Conservation (phyloP, 352 stramenopile species). For the Phytophthora boehmeriae region DNA sequence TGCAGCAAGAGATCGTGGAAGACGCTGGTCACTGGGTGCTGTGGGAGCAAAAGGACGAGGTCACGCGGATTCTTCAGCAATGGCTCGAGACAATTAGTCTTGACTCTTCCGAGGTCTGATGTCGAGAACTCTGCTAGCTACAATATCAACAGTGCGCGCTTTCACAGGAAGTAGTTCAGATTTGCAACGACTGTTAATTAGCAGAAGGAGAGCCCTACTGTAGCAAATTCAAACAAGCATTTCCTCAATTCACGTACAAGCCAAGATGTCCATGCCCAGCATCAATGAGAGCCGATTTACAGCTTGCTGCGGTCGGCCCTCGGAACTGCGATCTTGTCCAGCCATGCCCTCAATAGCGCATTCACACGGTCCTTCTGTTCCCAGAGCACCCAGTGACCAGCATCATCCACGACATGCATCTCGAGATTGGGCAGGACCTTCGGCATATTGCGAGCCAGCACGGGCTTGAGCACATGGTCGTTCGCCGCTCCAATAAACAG, state of each 20-base stretch:
- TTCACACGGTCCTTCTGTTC: conserved; percentile 58
- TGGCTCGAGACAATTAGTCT: conserved; percentile 40
- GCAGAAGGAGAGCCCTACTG: too few species aligned
- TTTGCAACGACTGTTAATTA: too few species aligned
- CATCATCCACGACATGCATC: conserved; percentile 55
- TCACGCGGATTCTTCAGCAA: conserved; percentile 40
- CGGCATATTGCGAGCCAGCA: conserved; percentile 64
- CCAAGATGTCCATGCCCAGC: background rate
- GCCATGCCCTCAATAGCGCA: conserved; percentile 40
- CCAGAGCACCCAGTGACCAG: conserved; percentile 70
- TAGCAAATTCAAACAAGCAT: too few species aligned
- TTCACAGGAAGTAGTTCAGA: too few species aligned
- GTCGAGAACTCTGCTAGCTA: background rate
- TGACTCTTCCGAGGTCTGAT: background rate
- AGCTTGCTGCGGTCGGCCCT: conserved; percentile 27
- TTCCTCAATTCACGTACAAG: too few species aligned
- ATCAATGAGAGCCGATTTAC: conserved; percentile 8
- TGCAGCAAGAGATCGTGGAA: conserved; percentile 52
- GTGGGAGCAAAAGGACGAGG: conserved; percentile 53
- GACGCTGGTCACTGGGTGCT: conserved; percentile 68
- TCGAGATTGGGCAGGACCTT: conserved; percentile 55
- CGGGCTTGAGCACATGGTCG: conserved; percentile 58
- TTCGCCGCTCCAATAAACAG: conserved; percentile 68
- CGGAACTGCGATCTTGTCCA: conserved; percentile 31
- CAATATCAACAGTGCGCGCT: background rate